Conservation (phyloP, 1,139 yeast genomes). For the Lodderomyces orthopsilosis region DNA sequence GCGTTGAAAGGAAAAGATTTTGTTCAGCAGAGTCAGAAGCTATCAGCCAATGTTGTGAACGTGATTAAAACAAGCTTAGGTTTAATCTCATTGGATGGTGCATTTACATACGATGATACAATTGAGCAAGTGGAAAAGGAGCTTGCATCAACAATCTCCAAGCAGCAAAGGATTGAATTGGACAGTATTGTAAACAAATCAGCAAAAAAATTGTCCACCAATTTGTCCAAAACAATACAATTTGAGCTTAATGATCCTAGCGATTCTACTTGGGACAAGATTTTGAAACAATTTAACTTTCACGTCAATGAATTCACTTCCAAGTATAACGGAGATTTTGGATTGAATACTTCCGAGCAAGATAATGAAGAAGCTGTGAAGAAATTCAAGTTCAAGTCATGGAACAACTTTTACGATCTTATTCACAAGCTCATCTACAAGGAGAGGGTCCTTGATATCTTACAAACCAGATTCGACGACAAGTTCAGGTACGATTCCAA, state of each 20-base stretch:
- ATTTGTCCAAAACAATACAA: slow-evolving; percentile 39
- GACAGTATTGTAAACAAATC: slow-evolving; percentile 33
- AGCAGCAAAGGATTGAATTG: slow-evolving; percentile 48
- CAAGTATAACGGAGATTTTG: slow-evolving; percentile 45
- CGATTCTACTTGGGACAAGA: slow-evolving; percentile 59
- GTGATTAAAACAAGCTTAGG: slow-evolving; percentile 16
- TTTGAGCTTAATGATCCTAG: slow-evolving; percentile 43
- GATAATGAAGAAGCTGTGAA: slow-evolving; percentile 40
- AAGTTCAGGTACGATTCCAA: slow-evolving; percentile 77
- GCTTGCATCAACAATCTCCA: slow-evolving; percentile 25
- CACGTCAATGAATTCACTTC: slow-evolving; percentile 26
- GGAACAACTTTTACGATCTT: slow-evolving; percentile 61
- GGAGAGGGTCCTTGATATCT: slow-evolving; percentile 53
- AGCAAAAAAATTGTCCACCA: slow-evolving; percentile 37
- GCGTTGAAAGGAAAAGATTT: slow-evolving; percentile 23
- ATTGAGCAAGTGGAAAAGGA: slow-evolving; percentile 19
- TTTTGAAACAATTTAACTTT: slow-evolving; percentile 46
- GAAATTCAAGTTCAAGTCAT: slow-evolving; percentile 52
- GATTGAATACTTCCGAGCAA: slow-evolving; percentile 51
- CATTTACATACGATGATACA: slow-evolving; percentile 17
- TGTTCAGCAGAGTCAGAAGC: slow-evolving; percentile 15
- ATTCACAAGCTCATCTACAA: slow-evolving; percentile 60
- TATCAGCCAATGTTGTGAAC: slow-evolving; percentile 16
- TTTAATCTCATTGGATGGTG: slow-evolving; percentile 25
- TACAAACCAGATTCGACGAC: slow-evolving; percentile 76